These are phyloP conservation scores for Aphanomyces stellatus DNA, from an alignment of 352 stramenopile species.

Conservation along the genomic window DNA sequence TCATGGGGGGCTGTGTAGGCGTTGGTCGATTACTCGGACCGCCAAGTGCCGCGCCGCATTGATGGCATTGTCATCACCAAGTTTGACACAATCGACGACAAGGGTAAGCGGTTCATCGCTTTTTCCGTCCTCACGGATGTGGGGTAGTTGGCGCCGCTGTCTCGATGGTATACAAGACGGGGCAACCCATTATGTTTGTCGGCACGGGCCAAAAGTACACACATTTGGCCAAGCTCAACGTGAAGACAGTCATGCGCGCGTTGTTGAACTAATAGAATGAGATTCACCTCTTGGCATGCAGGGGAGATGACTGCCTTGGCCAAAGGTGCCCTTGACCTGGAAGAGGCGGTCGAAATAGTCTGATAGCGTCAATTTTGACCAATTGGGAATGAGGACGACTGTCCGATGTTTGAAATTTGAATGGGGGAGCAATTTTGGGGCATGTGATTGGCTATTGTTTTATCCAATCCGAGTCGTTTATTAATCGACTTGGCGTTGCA, in stretches of 20 bases:
- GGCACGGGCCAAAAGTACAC: conserved; percentile 99
- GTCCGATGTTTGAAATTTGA: no score
- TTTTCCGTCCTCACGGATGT: conserved; percentile 1
- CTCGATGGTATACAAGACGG: conserved; percentile 98
- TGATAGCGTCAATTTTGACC: no score
- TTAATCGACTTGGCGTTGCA: no score
- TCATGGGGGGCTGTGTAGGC: conserved; percentile 31
- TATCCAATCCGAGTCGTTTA: no score
- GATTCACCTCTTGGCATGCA: no score
- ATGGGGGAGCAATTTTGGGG: no score
- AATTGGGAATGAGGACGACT: no score
- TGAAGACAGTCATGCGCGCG: conserved; percentile 91
- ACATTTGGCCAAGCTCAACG: conserved; percentile 97
- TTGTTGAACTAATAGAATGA: conserved; percentile 78
- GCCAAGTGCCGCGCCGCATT: conserved; percentile 84
- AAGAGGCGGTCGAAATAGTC: no score
- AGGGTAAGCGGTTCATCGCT: conserved; percentile 44
- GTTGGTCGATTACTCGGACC: conserved; percentile 84
- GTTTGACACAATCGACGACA: conserved; percentile 99
- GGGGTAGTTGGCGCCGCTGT: conserved; percentile 95
- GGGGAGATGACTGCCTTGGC: no score
- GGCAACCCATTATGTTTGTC: conserved; percentile 98
- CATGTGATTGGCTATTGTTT: no score
- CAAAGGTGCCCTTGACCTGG: no score
- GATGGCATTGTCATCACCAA: conserved; percentile 99